These are phyloP conservation scores for Pyrenochaeta sp. DNA, from an alignment of 2,329 filamentous ascomycete genomes.

Conservation along the genomic window DNA sequence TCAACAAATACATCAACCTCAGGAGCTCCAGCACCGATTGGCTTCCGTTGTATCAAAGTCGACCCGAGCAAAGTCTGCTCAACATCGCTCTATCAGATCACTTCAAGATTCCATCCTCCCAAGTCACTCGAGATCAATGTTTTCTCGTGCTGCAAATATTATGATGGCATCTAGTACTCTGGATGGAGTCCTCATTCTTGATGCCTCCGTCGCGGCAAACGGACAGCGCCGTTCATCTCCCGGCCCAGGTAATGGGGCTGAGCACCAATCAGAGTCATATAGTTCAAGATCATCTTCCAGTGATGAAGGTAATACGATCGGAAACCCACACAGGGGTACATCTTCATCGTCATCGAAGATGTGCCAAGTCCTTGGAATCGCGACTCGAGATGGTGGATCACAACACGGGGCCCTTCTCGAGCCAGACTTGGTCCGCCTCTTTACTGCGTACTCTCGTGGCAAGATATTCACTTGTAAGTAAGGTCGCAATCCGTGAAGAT, in stretches of 20 bases:
- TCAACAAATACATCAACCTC: not conserved
- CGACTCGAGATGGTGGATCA: slow-evolving; percentile 11
- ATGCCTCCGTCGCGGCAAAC: slow-evolving; percentile 41
- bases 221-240: slow-evolving; percentile 17
- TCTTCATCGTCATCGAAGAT: slow-evolving; percentile 15
- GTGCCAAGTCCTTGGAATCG: slow-evolving; percentile 37
- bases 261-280: slow-evolving; percentile 12
- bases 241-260: slow-evolving; percentile 8
- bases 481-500: too few relatives aligned
- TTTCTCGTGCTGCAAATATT: slow-evolving; percentile 43
- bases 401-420: slow-evolving; percentile 25
- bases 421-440: slow-evolving; percentile 26
- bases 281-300: slow-evolving; percentile 24
- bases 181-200: slow-evolving; percentile 46
- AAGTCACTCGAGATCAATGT: slow-evolving; percentile 39
- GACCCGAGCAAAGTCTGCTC: slow-evolving; percentile 11
- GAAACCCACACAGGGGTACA: not conserved
- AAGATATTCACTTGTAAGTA: slow-evolving; percentile 33
- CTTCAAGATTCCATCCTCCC: slow-evolving; percentile 44
- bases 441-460: slow-evolving; percentile 34
- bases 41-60: not conserved
- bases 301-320: slow-evolving; percentile 18
- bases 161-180: slow-evolving; percentile 43
- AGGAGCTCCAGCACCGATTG: not conserved
- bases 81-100: slow-evolving; percentile 21